These are phyloP conservation scores for Nakazawaea anatomiae DNA, from an alignment of 805 yeast genomes.

Conservation along the genomic window DNA sequence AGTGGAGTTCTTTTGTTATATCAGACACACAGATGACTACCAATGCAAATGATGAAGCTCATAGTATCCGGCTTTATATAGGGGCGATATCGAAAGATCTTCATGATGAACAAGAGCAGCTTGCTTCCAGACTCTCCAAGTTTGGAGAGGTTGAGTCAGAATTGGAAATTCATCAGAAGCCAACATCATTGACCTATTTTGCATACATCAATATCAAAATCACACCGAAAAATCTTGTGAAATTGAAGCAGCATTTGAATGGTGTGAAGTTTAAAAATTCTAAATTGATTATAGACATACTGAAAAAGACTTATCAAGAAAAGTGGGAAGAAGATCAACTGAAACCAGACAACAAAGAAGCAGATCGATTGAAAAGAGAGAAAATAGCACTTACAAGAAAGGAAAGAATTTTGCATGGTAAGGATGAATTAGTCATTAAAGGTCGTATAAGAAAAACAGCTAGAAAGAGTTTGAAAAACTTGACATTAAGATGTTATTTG, in stretches of 20 bases:
- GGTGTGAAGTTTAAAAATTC: slow-evolving; percentile 76
- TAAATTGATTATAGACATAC: slow-evolving; percentile 52
- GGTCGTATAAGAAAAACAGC: slow-evolving; percentile 61
- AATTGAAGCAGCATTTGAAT: slow-evolving; percentile 52
- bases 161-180: slow-evolving; percentile 51
- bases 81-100: slow-evolving; percentile 60
- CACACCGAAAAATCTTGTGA: slow-evolving; percentile 35
- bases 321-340: slow-evolving; percentile 40
- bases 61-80: slow-evolving; percentile 39
- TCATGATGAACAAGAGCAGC: slow-evolving; percentile 35
- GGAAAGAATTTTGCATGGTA: slow-evolving; percentile 27
- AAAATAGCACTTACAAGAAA: slow-evolving; percentile 27
- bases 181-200: slow-evolving; percentile 46
- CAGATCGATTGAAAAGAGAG: slow-evolving; percentile 24
- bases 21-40: neutral
- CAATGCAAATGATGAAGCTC: neutral
- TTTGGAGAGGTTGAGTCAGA: slow-evolving; percentile 51
- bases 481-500: slow-evolving; percentile 60
- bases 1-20: too few species aligned
- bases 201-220: slow-evolving; percentile 64
- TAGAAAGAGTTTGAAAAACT: slow-evolving; percentile 46
- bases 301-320: slow-evolving; percentile 48
- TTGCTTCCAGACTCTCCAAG: slow-evolving; percentile 51
- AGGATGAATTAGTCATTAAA: slow-evolving; percentile 18
- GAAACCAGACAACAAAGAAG: slow-evolving; percentile 28